Base-by-base conservation (phyloP, 768 basidiomycete genomes). In the Gloeophyllum trabeum region DNA sequence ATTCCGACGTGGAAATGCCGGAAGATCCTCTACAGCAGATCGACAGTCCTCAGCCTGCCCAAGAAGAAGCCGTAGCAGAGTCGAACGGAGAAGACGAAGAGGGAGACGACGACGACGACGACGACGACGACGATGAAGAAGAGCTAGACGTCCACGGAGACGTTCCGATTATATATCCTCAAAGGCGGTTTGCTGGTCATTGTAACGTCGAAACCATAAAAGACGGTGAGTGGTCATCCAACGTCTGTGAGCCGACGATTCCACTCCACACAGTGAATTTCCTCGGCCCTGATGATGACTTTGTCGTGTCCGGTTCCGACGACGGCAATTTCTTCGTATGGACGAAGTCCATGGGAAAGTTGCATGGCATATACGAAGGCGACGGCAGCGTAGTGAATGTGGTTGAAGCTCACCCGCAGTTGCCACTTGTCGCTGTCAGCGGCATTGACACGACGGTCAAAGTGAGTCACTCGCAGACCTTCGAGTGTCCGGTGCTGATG, bases 261-360 rank as follows among this genome's bases (percentile, higher is more conserved):
- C n/a, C n/a, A n/a, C 30, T 45, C 23, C 5, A 14, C 18, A 25
- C 35, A 90, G 89, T 89, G 26, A 92, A 88, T 56, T 92, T 88
- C 55, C 61, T 92, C 28, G 90, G 90, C 0, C 78, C 81, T 4
- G 60, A 61, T 34, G 82, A 89, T 41, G 83, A 92, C 58, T 85
- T 70, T 44, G 73, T 93, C 18, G 67, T 75, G 10, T 89, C 87
- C 19, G 90, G 90, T 5, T 88, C 83, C 3, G 90, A 94, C 52
- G 88, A 91, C 48, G 85, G 85, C 1, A 79, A 86, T 54, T 80
- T 84, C 58, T 94, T 94, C 56, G 66, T 92, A 12, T 94, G 90
- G 90, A 65, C 75, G 46, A 92, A 92, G 54, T 57, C 61, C 14
- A 70, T 70, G 13, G 80, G 77, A 0, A 58, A 58, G 10, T 58